A percentile compares a stretch with the other conserved stretches of the same genome.
These are phyloP conservation scores for Medicago ruthenica DNA, from an alignment of 306 rosid species.

Conservation along the genomic window DNA sequence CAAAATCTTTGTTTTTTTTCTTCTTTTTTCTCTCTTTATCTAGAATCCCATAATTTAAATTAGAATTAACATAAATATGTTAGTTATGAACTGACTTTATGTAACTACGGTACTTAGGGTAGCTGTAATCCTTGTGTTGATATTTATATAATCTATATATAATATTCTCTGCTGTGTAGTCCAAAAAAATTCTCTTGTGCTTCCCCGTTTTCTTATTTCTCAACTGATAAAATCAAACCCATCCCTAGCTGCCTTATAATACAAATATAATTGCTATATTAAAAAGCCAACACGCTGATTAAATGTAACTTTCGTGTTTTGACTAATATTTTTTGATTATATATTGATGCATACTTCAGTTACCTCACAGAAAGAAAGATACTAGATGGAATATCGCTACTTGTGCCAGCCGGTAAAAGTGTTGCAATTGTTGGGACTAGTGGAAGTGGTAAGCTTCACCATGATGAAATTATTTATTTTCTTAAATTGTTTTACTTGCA, in stretches of 20 bases:
- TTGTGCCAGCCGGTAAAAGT: conserved; percentile 94
- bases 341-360: conserved; percentile 58
- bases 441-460: conserved; percentile 88
- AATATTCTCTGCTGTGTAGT: neutral
- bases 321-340: conserved; percentile 32
- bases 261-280: conserved; percentile 23
- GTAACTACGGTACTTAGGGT: neutral
- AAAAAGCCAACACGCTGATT: conserved; percentile 28
- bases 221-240: neutral
- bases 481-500: conserved; percentile 29
- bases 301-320: conserved; percentile 1
- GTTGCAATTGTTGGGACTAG: conserved; percentile 99
- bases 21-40: neutral
- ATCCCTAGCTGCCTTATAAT: neutral
- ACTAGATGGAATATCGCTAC: conserved; percentile 89
- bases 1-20: neutral
- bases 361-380: conserved; percentile 86
- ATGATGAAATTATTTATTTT: conserved; percentile 35
- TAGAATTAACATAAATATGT: neutral
- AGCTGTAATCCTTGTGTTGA: neutral
- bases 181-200: neutral
- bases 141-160: neutral
- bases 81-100: neutral
- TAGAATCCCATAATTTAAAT: neutral
- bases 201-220: neutral